phyloP scores from a whole-genome alignment of 2,329 filamentous ascomycete genomes.

The Claviceps cyperi region DNA sequence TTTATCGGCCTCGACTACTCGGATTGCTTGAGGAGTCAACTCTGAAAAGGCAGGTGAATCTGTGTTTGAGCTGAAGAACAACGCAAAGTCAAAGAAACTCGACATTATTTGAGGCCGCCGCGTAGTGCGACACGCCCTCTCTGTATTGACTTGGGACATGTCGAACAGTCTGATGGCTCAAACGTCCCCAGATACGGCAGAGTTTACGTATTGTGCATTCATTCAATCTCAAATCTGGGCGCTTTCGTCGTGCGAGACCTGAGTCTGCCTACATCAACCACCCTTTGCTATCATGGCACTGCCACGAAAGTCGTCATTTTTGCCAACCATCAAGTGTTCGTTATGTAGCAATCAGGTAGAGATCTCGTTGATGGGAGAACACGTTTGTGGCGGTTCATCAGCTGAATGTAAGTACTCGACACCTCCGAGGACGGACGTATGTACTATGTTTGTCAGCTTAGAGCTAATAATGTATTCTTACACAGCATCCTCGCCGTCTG shows the following conservation, averaged over 20 bases:
- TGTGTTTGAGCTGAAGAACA: too few species aligned
- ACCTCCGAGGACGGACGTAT: too few species aligned
- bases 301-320: conserved; percentile 50
- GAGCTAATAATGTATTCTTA: not conserved
- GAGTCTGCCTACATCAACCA: not conserved
- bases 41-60: too few species aligned
- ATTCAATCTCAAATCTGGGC: not conserved
- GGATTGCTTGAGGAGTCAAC: too few species aligned
- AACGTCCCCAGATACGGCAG: not conserved
- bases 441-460: not conserved
- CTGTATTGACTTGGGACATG: not conserved
- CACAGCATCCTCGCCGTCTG: conserved; percentile 25
- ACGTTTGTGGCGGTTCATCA: conserved; percentile 47
- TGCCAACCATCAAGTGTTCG: conserved; percentile 81
- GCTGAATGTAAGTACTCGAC: conserved; percentile 27
- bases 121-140: not conserved
- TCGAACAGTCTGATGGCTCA: not conserved
- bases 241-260: not conserved
- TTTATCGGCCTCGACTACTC: too few species aligned
- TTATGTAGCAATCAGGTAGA: conserved; percentile 64
- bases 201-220: not conserved
- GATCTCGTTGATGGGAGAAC: conserved; percentile 75
- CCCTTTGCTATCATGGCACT: conserved; percentile 25
- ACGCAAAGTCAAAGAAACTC: not conserved
- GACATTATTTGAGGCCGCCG: not conserved